Conservation (phyloP, 345 rosid species). For the Gossypium raimondii region DNA sequence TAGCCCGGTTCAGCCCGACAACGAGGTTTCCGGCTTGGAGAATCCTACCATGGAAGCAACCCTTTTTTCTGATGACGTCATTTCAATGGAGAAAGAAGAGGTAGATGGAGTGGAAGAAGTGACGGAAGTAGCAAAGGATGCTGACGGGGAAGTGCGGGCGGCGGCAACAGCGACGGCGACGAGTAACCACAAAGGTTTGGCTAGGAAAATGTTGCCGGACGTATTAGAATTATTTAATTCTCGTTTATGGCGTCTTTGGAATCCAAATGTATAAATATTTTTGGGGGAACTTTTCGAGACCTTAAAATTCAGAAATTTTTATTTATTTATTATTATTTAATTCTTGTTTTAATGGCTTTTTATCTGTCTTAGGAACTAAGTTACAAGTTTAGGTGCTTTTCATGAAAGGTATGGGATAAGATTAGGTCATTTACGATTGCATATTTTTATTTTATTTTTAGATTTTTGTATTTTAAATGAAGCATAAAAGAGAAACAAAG, state of each 20-base stretch:
- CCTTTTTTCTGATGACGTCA: background rate
- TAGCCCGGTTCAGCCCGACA: background rate
- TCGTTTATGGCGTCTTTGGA: constrained; percentile 87
- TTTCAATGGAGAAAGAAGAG: background rate
- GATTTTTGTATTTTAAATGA: too few relatives aligned
- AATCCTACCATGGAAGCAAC: background rate
- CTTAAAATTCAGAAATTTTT: too few relatives aligned
- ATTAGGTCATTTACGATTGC: too few relatives aligned
- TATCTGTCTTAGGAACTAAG: too few relatives aligned
- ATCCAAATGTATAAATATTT: constrained; percentile 46
- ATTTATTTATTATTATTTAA: too few relatives aligned
- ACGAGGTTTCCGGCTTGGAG: background rate
- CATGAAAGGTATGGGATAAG: too few relatives aligned
- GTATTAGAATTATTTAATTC: constrained; percentile 77
- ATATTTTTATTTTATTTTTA: too few relatives aligned
- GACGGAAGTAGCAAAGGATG: constrained; percentile 9
- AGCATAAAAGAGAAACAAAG: too few relatives aligned
- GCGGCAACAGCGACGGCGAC: constrained; percentile 18
- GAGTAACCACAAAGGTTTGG: constrained; percentile 61
- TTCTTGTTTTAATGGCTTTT: too few relatives aligned
- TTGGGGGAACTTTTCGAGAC: too few relatives aligned
- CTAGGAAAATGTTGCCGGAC: constrained; percentile 93
- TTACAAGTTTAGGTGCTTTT: too few relatives aligned
- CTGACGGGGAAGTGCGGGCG: background rate
- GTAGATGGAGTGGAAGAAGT: background rate